Evolutionary conservation across 495 filamentous ascomycete species (phyloP), one percentile per base, ranked within the genome.

Genomic region (Pseudevernia furfuracea): DNA sequence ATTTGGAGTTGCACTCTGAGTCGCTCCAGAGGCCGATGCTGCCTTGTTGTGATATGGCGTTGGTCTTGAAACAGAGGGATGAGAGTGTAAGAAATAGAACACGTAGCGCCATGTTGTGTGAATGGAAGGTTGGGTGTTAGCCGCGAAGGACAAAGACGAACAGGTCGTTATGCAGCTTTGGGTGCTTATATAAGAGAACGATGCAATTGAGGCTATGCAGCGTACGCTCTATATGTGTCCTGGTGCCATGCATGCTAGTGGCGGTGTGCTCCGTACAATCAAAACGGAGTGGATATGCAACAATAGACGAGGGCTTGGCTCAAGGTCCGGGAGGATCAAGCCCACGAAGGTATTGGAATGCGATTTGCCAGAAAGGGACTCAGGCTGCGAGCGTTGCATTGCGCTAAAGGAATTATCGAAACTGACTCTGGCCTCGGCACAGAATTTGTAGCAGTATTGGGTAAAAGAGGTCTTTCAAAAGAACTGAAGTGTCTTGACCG

Each of bases 1-100:
- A 53, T 12, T 62, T 32, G 23, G 60, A 62, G 36, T 62, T 55
- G 48, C 60, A 62, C 12, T 30, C 43, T n/a, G 60, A 62, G 19
- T 62, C 60, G 30, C 41, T 49, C 60, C 60, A 62, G 8, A 52
- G 60, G 17, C 28, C 43, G 14, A 62, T 28, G 0, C 17, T 49
- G 39, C 44, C 60, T 32, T 30, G 49, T 32, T 32, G 49, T 17
- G 49, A 32, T 19, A 53, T 7, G 11, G 49, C 49, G 19, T 32
- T 32, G 49, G 23, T 32, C 8, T 30, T 53, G 49, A 4, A 32
- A 32, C 19, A 53, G 25, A 53, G 49, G 49, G 28, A 53, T 6
- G 25, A 53, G 15, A 53, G 49, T 6, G 49, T 53, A 28, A 53
- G 25, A 6, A 53, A 21, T 15, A 53, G 49, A 6, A 53, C 6